phyloP scores from a whole-genome alignment of 352 stramenopile genomes.

The Globisporangium apiculatum region DNA sequence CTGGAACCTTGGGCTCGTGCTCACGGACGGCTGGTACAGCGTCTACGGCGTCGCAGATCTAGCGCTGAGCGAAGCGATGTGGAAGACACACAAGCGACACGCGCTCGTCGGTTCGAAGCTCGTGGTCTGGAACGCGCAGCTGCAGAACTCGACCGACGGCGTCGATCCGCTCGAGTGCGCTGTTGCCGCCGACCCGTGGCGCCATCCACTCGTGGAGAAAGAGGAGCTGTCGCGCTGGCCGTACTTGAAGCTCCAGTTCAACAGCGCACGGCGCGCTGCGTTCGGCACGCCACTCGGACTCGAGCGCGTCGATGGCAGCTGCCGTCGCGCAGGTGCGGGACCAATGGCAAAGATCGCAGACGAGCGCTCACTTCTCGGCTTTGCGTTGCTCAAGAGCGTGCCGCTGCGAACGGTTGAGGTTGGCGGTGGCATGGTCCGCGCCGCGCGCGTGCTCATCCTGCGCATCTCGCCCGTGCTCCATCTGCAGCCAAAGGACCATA shows the following conservation, averaged over 20 bases:
- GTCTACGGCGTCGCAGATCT: constrained; percentile 51
- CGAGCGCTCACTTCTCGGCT: constrained; percentile 14
- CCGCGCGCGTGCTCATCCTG: constrained; percentile 37
- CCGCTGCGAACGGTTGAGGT: constrained; percentile 57
- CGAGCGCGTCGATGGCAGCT: constrained; percentile 21
- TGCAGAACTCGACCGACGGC: constrained; percentile 59
- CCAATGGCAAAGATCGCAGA: background rate
- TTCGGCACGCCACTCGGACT: constrained; percentile 36
- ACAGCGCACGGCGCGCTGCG: constrained; percentile 52
- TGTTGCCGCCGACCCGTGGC: constrained; percentile 32
- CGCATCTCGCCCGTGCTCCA: constrained; percentile 54
- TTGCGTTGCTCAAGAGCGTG: constrained; percentile 56
- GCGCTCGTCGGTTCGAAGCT: constrained; percentile 55
- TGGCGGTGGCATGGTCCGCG: constrained; percentile 51
- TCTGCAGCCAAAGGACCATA: constrained; percentile 60
- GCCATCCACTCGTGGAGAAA: constrained; percentile 39
- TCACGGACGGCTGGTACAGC: constrained; percentile 73
- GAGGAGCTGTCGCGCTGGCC: constrained; percentile 45
- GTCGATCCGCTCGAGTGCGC: constrained; percentile 62
- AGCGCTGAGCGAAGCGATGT: constrained; percentile 30
- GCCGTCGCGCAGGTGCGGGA: background rate
- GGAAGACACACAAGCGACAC: constrained; percentile 31
- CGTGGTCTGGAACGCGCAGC: constrained; percentile 51
- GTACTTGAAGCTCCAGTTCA: constrained; percentile 55
- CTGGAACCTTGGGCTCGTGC: constrained; percentile 52